Evolutionary conservation across 805 yeast genomes (phyloP), one percentile per base, ranked within the genome.

Genomic region (Wickerhamiella parazyma): DNA sequence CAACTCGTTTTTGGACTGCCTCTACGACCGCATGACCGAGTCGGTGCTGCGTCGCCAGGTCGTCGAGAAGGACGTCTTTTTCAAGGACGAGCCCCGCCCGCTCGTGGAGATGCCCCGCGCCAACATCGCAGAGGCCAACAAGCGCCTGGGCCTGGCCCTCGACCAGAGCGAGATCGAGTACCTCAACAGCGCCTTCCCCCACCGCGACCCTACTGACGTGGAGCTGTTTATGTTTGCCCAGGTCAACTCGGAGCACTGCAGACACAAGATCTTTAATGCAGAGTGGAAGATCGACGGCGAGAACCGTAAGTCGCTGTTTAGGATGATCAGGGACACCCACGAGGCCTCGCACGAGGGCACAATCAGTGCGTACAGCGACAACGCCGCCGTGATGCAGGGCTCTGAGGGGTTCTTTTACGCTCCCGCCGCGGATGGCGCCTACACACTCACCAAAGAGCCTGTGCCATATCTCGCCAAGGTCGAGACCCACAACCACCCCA

Each of bases 221-320:
- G 99, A 91, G 65, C 70, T 91, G 49, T 91, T 91, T 65, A 91
- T 91, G 96, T 91, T 91, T 69, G 99, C 98, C 34, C 99, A 91
- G 67, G 98, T 91, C 53, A 91, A 91, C 69, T 86, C 96, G 20
- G 99, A 91, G 66, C 99, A 91, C 68, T 91, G 99, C 70, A 83
- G 99, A 63, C 99, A 91, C 68, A 91, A 91, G 68, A 91, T 91
- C 53, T 91, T 91, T 72, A 91, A 91, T 58, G 98, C 99, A 35
- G 93, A 83, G 55, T 91, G 99, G 99, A 82, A 82, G 50, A 83
- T 91, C 51, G 96, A 91, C 62, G 86, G 84, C 42, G 72, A 73
- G 42, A 65, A 72, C 55, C 82, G 84, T 63, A 58, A 72, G 56
- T 72, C 94, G 16, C 69, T 91, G 53, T 91, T 91, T 69, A 76